Percentiles rank a stretch among this genome's conserved stretches.
Evolutionary conservation across 306 rosid species (phyloP).

Genomic region (Citrullus colocynthis): DNA sequence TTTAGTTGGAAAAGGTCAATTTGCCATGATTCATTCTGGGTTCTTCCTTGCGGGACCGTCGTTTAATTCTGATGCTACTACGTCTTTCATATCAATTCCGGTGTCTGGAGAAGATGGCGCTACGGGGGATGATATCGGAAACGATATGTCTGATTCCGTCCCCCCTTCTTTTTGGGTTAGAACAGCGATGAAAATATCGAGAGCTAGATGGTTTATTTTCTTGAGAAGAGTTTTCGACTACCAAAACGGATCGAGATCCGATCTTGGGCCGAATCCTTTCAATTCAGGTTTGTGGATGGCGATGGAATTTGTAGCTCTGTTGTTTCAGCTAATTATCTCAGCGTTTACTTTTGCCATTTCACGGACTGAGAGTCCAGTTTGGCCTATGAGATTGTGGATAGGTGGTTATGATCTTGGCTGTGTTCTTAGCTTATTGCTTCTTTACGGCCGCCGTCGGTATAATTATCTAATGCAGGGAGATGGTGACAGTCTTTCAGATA

Average conservation of each 20-base stretch:
- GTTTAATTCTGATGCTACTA: not conserved
- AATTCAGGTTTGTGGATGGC: conserved; percentile 76
- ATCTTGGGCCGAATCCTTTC: conserved; percentile 81
- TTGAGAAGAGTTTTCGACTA: conserved; percentile 87
- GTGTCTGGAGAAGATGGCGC: conserved; percentile 1
- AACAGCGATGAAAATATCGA: conserved; percentile 72
- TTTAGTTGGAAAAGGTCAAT: not conserved
- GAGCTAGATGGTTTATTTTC: conserved; percentile 89
- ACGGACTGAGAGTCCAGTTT: conserved; percentile 64
- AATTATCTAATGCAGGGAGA: conserved; percentile 36
- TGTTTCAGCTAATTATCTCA: conserved; percentile 48
- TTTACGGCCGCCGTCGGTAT: conserved; percentile 53
- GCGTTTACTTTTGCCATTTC: conserved; percentile 51
- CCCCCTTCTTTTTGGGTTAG: conserved; percentile 32
- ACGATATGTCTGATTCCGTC: not conserved
- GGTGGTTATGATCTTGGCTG: conserved; percentile 81
- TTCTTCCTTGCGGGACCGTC: not conserved
- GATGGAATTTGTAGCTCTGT: conserved; percentile 52
- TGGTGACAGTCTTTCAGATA: conserved; percentile 36
- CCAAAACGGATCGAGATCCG: conserved; percentile 81
- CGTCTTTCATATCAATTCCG: not conserved
- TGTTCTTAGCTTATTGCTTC: conserved; percentile 52
- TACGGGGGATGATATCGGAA: not conserved
- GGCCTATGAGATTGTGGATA: conserved; percentile 98
- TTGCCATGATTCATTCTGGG: conserved; percentile 6